phyloP scores from a whole-genome alignment of 805 yeast species.

The Hagleromyces aurorensis region DNA sequence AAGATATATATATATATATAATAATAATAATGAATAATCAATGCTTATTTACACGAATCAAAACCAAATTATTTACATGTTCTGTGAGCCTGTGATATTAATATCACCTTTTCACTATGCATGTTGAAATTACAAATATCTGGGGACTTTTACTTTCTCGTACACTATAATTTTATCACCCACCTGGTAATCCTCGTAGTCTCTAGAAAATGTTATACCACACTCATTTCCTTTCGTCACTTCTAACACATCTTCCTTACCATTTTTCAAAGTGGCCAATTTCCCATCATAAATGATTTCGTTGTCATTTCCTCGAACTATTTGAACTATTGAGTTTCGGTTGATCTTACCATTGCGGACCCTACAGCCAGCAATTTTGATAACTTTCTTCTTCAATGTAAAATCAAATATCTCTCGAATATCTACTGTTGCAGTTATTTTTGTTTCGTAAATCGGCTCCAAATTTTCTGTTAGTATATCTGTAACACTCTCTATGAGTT shows the following conservation, averaged over 20 bases:
- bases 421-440: slow-evolving; percentile 57
- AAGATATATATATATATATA: too few relatives aligned
- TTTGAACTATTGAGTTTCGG: slow-evolving; percentile 50
- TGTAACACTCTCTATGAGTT: slow-evolving; percentile 78
- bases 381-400: slow-evolving; percentile 46
- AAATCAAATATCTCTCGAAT: slow-evolving; percentile 68
- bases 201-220: slow-evolving; percentile 61
- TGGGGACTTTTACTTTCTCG: slow-evolving; percentile 55
- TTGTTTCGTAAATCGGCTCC: slow-evolving; percentile 58
- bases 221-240: slow-evolving; percentile 85
- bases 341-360: slow-evolving; percentile 62
- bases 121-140: slow-evolving; percentile 36
- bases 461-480: slow-evolving; percentile 50
- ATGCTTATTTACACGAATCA: too few relatives aligned
- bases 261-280: slow-evolving; percentile 67
- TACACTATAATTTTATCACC: slow-evolving; percentile 73
- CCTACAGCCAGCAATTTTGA: slow-evolving; percentile 81
- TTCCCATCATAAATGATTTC: slow-evolving; percentile 44
- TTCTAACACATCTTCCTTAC: slow-evolving; percentile 69
- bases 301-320: slow-evolving; percentile 41
- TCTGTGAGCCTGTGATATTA: background rate
- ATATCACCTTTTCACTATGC: slow-evolving; percentile 8
- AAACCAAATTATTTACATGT: background rate
- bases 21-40: background rate
- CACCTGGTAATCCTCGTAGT: slow-evolving; percentile 57